These are phyloP conservation scores for Oldenlandia corymbosa DNA, from an alignment of 257 asterid genomes.

Conservation along the genomic window DNA sequence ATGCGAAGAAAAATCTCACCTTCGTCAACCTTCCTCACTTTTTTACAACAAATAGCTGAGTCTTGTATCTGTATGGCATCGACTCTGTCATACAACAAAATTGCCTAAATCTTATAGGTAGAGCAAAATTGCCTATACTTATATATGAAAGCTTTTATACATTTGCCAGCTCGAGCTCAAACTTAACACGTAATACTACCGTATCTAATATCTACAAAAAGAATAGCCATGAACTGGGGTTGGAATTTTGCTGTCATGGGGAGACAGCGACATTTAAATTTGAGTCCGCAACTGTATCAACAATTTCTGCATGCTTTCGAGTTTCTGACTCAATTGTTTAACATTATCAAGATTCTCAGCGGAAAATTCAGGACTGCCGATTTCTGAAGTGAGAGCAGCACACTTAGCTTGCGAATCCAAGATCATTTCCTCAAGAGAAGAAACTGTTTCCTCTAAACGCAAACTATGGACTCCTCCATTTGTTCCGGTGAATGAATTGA, in stretches of 20 bases:
- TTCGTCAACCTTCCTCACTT: no score
- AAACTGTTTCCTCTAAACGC: constrained; percentile 49
- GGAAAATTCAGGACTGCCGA: constrained; percentile 41
- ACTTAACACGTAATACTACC: constrained; percentile 10
- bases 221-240: constrained; percentile 23
- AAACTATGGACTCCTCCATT: constrained; percentile 25
- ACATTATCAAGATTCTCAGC: constrained; percentile 36
- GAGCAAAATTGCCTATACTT: constrained; percentile 3
- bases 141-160: constrained; percentile 1
- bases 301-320: constrained; percentile 73
- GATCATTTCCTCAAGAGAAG: constrained; percentile 69
- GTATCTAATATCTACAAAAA: constrained; percentile 22
- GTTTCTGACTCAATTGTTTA: constrained; percentile 59
- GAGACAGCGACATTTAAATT: constrained; percentile 19
- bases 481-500: constrained; percentile 30
- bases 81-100: no score
- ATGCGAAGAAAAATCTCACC: no score
- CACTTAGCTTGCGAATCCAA: constrained; percentile 58
- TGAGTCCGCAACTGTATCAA: constrained; percentile 55
- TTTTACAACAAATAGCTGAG: no score
- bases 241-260: constrained; percentile 14
- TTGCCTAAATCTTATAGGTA: no score
- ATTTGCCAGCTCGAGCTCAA: constrained; percentile 15
- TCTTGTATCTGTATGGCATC: not conserved
- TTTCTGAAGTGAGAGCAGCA: constrained; percentile 53